A percentile compares a stretch with the other conserved stretches of the same genome.
These are phyloP conservation scores for Delonix regia DNA, from an alignment of 306 rosid species.

Conservation along the genomic window DNA sequence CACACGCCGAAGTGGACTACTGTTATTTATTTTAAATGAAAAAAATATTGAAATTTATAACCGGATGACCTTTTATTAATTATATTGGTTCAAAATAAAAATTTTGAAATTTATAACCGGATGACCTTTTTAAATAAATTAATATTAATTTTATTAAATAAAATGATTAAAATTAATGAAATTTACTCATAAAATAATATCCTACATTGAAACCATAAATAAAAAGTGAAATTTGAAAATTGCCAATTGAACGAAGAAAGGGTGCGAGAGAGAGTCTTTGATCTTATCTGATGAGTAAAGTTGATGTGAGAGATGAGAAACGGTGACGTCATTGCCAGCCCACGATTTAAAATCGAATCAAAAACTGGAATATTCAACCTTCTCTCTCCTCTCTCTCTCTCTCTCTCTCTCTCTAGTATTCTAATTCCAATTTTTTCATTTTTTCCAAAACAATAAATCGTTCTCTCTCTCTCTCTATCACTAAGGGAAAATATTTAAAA, in stretches of 20 bases:
- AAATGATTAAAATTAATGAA: too few species aligned
- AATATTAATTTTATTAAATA: too few species aligned
- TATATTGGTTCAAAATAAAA: too few species aligned
- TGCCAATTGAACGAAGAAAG: background rate
- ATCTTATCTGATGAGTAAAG: slow-evolving; percentile 54
- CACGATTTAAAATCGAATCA: slow-evolving; percentile 51
- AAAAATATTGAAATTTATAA: too few species aligned
- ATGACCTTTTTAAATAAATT: too few species aligned
- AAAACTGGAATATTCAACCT: slow-evolving; percentile 56
- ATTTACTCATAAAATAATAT: too few species aligned
- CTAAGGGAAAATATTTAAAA: slow-evolving; percentile 30
- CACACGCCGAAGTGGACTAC: too few species aligned
- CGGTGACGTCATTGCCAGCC: slow-evolving; percentile 55
- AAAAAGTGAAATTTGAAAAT: background rate
- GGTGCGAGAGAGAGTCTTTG: slow-evolving; percentile 17
- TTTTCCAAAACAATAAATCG: background rate
- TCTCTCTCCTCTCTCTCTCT: background rate
- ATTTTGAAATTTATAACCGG: too few species aligned
- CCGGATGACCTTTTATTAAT: too few species aligned
- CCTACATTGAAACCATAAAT: background rate
- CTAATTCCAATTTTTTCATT: background rate
- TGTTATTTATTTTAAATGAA: too few species aligned
- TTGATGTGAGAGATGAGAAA: background rate
- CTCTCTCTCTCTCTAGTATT: background rate
- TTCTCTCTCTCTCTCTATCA: background rate